Base-by-base conservation (phyloP, 768 basidiomycete genomes). In the Trametopsis cervina region DNA sequence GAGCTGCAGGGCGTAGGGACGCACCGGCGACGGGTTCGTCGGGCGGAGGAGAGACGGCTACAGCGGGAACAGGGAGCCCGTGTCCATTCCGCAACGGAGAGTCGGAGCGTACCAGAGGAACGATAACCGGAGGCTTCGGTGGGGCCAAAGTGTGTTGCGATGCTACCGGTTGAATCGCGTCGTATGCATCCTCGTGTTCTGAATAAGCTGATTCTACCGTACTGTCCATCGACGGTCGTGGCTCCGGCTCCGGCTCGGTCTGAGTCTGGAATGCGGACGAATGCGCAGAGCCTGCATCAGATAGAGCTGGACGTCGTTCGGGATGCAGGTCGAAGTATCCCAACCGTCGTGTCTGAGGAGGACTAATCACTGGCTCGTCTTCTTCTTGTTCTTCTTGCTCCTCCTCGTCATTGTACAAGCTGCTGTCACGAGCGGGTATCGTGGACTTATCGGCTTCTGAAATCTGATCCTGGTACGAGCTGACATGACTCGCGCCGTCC, bases 261-360 rank as follows among this genome's bases (percentile, higher is more conserved):
- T 54, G 62, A 45, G 54, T 44, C 44, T 59, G 40, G 23, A 25
- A 39, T 15, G 22, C 57, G 18, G 18, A 15, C 29, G 26, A 25
- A 41, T 59, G 58, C 51, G 41, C 21, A 9, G n/a, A 4, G 2
- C 58, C 63, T 50, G 54, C 54, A 50, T 50, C 57, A n/a, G 44
- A 51, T 29, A 49, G 23, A 42, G 57, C 60, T 18, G 74, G 75
- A 33, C 81, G 68, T 39, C 86, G 73, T 39, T 89, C 86, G 10
- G 86, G 86, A 60, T 89, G 86, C 12, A 87, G 57, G 60, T 88
- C 86, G 60, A 89, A 89, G 61, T 89, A 89, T 0, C 84, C 82
- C 22, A 80, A 44, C 15, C 83, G 73, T 39, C 29, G 60, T 60
- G 6, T 57, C 38, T 23, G 47, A 20, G 40, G 33, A 15, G 51